These are phyloP conservation scores for Babesia caballi DNA, from an alignment of 169 alveolate genomes.

Conservation along the genomic window DNA sequence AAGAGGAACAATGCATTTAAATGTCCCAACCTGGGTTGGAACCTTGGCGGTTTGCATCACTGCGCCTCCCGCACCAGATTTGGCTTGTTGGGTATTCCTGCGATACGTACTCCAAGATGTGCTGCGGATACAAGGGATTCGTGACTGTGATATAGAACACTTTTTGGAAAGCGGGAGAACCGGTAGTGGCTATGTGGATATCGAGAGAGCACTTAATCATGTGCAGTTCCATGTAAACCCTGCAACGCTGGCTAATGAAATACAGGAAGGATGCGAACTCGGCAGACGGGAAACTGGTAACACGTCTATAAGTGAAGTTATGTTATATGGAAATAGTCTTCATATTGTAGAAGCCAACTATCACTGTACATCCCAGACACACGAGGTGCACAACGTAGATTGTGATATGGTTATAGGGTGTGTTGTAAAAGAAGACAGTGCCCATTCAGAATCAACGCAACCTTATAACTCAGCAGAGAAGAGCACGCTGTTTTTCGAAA, in stretches of 20 bases:
- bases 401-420: not conserved
- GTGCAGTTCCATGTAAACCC: not conserved
- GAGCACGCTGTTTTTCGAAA: not conserved
- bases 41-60: slow-evolving; percentile 2
- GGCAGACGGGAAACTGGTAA: not conserved
- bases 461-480: not conserved
- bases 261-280: not conserved
- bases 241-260: not conserved
- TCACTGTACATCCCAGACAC: not conserved
- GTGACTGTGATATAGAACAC: not conserved
- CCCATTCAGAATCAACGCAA: not conserved
- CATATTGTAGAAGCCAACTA: not conserved
- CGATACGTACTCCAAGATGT: not conserved
- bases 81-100: not conserved
- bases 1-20: not conserved
- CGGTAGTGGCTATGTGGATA: not conserved
- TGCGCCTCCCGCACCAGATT: not conserved
- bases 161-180: slow-evolving; percentile 1
- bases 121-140: not conserved
- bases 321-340: not conserved
- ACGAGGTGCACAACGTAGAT: not conserved
- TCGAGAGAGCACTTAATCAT: not conserved
- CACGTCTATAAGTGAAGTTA: not conserved
- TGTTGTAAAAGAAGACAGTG: not conserved
- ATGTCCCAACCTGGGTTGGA: slow-evolving; percentile 6